Percentiles rank a stretch among this genome's conserved stretches.
Evolutionary conservation across 306 rosid genomes (phyloP).

Genomic region (Delonix regia): DNA sequence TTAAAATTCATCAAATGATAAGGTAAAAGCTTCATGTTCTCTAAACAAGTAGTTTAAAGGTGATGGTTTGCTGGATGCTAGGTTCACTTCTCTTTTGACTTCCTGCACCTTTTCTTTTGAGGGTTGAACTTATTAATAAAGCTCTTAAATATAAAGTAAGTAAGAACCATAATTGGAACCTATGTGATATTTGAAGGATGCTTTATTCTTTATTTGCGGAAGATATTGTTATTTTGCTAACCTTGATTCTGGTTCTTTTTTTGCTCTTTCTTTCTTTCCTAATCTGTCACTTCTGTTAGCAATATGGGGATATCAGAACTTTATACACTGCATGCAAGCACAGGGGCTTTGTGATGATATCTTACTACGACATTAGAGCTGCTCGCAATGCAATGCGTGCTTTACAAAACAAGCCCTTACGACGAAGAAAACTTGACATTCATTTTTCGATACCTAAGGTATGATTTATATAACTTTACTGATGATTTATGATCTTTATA

Average conservation of each 20-base stretch:
- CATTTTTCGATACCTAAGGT: conserved; percentile 99
- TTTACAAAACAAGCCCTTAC: conserved; percentile 86
- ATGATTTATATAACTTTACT: conserved; percentile 35
- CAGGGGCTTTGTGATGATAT: conserved; percentile 96
- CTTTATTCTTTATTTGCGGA: background rate
- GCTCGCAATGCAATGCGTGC: conserved; percentile 97
- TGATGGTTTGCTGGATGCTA: background rate
- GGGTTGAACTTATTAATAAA: background rate
- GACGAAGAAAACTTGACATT: conserved; percentile 93
- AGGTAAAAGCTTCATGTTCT: background rate
- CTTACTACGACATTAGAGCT: conserved; percentile 91
- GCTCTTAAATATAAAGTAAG: background rate
- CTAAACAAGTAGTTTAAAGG: background rate
- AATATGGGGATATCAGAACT: conserved; percentile 92
- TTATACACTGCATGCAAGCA: conserved; percentile 96
- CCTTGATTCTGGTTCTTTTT: conserved; percentile 27
- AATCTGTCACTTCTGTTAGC: conserved; percentile 54
- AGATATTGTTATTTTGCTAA: background rate
- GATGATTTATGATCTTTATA: background rate
- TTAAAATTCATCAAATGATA: background rate
- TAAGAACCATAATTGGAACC: background rate
- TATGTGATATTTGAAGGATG: background rate
- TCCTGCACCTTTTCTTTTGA: background rate
- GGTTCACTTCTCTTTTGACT: background rate
- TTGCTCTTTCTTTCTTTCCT: conserved; percentile 17